phyloP scores from a whole-genome alignment of 2,329 filamentous ascomycete species.

The Fusarium keratoplasticum region DNA sequence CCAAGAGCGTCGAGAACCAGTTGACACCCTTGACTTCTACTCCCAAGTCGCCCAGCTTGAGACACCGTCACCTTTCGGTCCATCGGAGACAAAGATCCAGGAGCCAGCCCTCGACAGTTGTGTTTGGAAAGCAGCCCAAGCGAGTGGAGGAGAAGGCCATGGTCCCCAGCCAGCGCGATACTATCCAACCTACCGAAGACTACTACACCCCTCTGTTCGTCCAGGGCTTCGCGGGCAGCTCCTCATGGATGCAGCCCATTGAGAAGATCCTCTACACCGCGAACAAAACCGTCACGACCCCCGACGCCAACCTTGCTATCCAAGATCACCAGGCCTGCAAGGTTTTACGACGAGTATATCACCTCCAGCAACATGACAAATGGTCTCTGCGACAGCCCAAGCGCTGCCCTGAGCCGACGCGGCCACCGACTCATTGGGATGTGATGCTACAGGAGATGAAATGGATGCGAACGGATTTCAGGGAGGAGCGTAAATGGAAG shows the following conservation, averaged over 20 bases:
- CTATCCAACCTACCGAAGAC: constrained; percentile 65
- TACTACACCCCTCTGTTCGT: constrained; percentile 74
- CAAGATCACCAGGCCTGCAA: constrained; percentile 90
- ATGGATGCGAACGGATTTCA: constrained; percentile 98
- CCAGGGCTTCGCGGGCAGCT: constrained; percentile 65
- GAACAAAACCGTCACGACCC: constrained; percentile 89
- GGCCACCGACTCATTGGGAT: constrained; percentile 85
- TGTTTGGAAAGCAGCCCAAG: constrained; percentile 77
- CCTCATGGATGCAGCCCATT: constrained; percentile 71
- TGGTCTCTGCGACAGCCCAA: constrained; percentile 94
- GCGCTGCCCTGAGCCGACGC: constrained; percentile 82
- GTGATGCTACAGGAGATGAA: constrained; percentile 90
- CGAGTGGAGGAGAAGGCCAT: constrained; percentile 61
- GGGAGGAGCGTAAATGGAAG: constrained; percentile 96
- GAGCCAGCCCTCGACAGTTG: constrained; percentile 77
- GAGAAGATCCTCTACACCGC: constrained; percentile 83
- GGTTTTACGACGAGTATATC: constrained; percentile 87
- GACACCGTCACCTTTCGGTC: constrained; percentile 42
- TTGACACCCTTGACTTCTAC: constrained; percentile 57
- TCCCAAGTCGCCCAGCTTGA: constrained; percentile 56
- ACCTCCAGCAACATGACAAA: constrained; percentile 88
- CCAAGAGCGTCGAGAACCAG: constrained; percentile 48
- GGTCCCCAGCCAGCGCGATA: constrained; percentile 54
- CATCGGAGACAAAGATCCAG: constrained; percentile 69
- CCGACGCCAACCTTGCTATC: constrained; percentile 84